Evolutionary conservation across 768 basidiomycete genomes (phyloP).

Genomic region (Podaxis sp.): DNA sequence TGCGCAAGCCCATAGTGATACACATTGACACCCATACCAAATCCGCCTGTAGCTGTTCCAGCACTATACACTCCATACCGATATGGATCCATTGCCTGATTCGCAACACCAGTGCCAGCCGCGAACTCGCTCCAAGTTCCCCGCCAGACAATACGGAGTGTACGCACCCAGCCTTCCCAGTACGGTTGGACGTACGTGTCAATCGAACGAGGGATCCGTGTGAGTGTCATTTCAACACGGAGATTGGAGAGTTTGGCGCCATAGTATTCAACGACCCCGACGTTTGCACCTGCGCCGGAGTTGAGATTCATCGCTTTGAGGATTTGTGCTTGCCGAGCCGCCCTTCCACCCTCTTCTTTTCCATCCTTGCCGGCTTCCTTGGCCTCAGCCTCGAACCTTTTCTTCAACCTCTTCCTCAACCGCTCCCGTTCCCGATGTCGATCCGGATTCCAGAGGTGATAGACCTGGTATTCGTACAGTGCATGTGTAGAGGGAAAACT

Average conservation of each 20-base stretch:
- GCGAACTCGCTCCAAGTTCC: slow-evolving; percentile 1
- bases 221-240: slow-evolving; percentile 16
- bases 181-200: slow-evolving; percentile 48
- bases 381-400: slow-evolving; percentile 1
- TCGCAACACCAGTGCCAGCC: background rate
- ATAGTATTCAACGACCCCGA: slow-evolving; percentile 8
- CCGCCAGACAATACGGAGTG: slow-evolving; percentile 39
- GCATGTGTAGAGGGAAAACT: slow-evolving; percentile 9
- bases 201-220: slow-evolving; percentile 7
- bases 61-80: slow-evolving; percentile 1
- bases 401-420: slow-evolving; percentile 12
- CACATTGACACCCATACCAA: background rate
- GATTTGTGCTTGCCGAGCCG: background rate
- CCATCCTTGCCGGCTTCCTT: background rate
- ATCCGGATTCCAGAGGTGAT: slow-evolving; percentile 10
- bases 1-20: slow-evolving; percentile 3
- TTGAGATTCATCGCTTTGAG: slow-evolving; percentile 11
- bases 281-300: slow-evolving; percentile 3
- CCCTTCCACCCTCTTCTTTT: background rate
- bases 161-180: slow-evolving; percentile 50
- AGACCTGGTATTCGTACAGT: slow-evolving; percentile 14
- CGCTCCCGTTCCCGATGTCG: slow-evolving; percentile 6
- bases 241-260: slow-evolving; percentile 16
- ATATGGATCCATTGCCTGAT: background rate
- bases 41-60: background rate